phyloP scores from a whole-genome alignment of 2,329 filamentous ascomycete genomes.

The Colletotrichum sp. region DNA sequence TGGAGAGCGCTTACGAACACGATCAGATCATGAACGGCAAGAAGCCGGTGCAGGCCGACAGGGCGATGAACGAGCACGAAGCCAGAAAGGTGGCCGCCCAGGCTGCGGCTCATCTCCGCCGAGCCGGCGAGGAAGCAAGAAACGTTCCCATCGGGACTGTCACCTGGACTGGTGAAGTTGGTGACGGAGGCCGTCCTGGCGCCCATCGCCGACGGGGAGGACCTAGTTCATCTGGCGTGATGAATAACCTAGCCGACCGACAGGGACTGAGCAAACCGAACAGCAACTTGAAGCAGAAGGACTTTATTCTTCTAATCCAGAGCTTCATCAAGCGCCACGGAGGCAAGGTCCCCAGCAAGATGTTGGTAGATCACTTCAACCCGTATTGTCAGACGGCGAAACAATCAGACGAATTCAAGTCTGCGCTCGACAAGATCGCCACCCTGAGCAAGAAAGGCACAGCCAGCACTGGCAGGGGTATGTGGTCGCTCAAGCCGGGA shows the following conservation, averaged over 20 bases:
- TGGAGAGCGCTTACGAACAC: conserved; percentile 92
- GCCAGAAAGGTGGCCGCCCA: conserved; percentile 79
- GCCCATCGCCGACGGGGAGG: conserved; percentile 54
- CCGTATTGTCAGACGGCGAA: conserved; percentile 73
- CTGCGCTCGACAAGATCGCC: conserved; percentile 79
- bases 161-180: conserved; percentile 91
- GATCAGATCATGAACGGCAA: conserved; percentile 87
- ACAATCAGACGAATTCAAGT: conserved; percentile 80
- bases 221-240: conserved; percentile 58
- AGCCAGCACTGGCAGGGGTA: conserved; percentile 56
- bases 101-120: conserved; percentile 77
- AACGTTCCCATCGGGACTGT: conserved; percentile 81
- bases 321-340: conserved; percentile 80
- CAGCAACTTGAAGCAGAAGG: conserved; percentile 56
- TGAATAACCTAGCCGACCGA: conserved; percentile 62
- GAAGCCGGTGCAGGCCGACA: conserved; percentile 74
- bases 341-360: conserved; percentile 80
- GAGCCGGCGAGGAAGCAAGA: conserved; percentile 74
- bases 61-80: conserved; percentile 79
- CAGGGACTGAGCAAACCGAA: conserved; percentile 48
- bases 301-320: conserved; percentile 76
- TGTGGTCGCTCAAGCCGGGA: conserved; percentile 55
- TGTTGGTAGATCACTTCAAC: conserved; percentile 90
- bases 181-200: conserved; percentile 75
- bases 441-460: conserved; percentile 61